phyloP scores from a whole-genome alignment of 371 early-diverging fungal species.

The Actinomucor elegans region DNA sequence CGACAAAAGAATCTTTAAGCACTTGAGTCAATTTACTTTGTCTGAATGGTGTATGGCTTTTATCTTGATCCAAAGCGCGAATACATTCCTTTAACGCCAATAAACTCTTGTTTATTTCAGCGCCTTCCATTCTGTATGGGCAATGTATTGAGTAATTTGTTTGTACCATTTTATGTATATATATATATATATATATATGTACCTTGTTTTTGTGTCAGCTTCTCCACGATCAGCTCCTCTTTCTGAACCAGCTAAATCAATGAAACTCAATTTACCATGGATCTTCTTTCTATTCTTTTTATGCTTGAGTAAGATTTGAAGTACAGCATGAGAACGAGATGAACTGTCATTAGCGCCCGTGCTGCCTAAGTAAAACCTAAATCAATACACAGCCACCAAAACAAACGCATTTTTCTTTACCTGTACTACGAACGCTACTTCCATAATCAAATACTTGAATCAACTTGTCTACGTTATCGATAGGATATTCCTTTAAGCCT shows the following conservation, averaged over 20 bases:
- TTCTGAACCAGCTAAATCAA: slow-evolving; percentile 99
- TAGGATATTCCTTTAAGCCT: slow-evolving; percentile 82
- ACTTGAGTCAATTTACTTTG: slow-evolving; percentile 96
- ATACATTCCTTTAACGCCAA: slow-evolving; percentile 97
- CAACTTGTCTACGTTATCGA: slow-evolving; percentile 79
- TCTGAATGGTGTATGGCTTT: slow-evolving; percentile 93
- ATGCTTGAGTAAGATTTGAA: slow-evolving; percentile 85
- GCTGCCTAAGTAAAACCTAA: slow-evolving; percentile 61
- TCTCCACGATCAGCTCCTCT: slow-evolving; percentile 98
- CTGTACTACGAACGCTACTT: slow-evolving; percentile 85
- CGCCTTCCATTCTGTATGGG: slow-evolving; percentile 81
- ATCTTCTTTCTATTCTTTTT: slow-evolving; percentile 55
- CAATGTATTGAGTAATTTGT: no score
- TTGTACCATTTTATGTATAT: no score
- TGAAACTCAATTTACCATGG: slow-evolving; percentile 91
- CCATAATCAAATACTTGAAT: slow-evolving; percentile 94
- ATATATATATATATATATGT: slow-evolving; percentile 7
- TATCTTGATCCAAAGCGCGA: slow-evolving; percentile 90
- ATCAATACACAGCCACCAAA: no score
- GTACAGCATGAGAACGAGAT: slow-evolving; percentile 96
- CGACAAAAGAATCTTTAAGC: slow-evolving; percentile 95
- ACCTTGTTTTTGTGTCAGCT: slow-evolving; percentile 84
- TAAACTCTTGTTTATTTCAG: slow-evolving; percentile 97
- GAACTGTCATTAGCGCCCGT: slow-evolving; percentile 97
- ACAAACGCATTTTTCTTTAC: no score